Conservation (phyloP, 2,329 filamentous ascomycete species). For the Microsporum audouinii region DNA sequence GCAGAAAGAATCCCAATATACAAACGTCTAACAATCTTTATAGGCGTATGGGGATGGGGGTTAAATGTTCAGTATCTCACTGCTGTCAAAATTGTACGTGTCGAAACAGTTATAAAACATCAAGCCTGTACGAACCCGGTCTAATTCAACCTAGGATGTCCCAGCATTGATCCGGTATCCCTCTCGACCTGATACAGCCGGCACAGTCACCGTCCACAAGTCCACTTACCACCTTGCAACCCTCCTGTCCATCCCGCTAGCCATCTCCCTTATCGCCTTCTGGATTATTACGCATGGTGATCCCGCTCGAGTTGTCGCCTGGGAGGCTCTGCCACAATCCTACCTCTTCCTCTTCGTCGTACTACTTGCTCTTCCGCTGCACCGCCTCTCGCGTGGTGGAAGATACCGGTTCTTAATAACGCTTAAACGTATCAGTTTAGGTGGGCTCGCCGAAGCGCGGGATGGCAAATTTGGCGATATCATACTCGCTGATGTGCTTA, state of each 20-base stretch:
- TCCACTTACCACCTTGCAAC: constrained; percentile 79
- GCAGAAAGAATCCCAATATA: neutral
- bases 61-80: constrained; percentile 81
- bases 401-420: constrained; percentile 64
- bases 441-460: constrained; percentile 71
- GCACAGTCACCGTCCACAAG: constrained; percentile 60
- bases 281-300: constrained; percentile 68
- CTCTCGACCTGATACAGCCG: constrained; percentile 52
- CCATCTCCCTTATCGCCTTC: constrained; percentile 63
- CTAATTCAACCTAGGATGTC: constrained; percentile 50
- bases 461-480: constrained; percentile 95
- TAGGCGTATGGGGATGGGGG: constrained; percentile 92
- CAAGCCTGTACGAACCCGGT: constrained; percentile 1
- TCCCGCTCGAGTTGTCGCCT: constrained; percentile 56
- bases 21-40: neutral
- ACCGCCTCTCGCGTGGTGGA: constrained; percentile 56
- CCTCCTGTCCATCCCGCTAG: constrained; percentile 60
- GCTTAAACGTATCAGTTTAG: constrained; percentile 66
- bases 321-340: constrained; percentile 76
- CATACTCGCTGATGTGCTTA: constrained; percentile 83
- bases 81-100: constrained; percentile 57
- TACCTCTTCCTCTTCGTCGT: constrained; percentile 64
- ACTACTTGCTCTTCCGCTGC: constrained; percentile 62
- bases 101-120: no score
- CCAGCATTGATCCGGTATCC: constrained; percentile 80